Evolutionary conservation across 2,329 filamentous ascomycete species (phyloP), one percentile per base, ranked within the genome.

Genomic region (Helotiales sp.): DNA sequence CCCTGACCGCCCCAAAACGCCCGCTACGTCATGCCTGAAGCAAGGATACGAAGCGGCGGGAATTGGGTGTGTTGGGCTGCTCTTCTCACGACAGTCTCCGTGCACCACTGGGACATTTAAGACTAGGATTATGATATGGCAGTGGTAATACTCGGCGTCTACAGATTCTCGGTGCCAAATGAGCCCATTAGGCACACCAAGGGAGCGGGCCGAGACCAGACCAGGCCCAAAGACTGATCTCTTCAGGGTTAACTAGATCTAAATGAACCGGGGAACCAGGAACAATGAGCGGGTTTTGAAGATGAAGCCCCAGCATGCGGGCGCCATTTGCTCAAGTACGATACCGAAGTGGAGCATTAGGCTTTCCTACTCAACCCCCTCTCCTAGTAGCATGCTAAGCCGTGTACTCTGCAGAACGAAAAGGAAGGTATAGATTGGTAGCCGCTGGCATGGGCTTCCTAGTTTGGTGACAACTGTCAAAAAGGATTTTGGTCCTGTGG

Each of bases 21-120:
- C 34, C 57, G 33, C 49, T 61, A 63, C 61, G 61, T 63, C 57
- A 38, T 9, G 30, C n/a, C n/a, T n/a, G 29, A 53, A 34, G 44
- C 50, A 40, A 38, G 29, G 49, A 34, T 29, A 38, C n/a, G 55
- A 24, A 40, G 24, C 34, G 44, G 17, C 53, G 47, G 44, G 31
- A 50, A 46, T 56, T n/a, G 34, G 24, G 27, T 25, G 34, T 38
- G 42, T 59, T 44, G 44, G 57, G 49, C 53, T 56, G 27, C 36
- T 56, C 42, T 49, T 42, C 49, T 19, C 12, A 29, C 33, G 38
- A 17, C 7, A 17, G 15, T 22, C 24, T 40, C 36, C 36, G 36
- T 19, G 6, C 5, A 4, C n/a, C 4, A 34, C n/a, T 12, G 6
- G 22, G 24, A 44, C 27, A 44, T 44, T 12, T 10, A 25, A 10